Conservation (phyloP, 1,139 yeast species). For the Yamadazyma dushanensis region DNA sequence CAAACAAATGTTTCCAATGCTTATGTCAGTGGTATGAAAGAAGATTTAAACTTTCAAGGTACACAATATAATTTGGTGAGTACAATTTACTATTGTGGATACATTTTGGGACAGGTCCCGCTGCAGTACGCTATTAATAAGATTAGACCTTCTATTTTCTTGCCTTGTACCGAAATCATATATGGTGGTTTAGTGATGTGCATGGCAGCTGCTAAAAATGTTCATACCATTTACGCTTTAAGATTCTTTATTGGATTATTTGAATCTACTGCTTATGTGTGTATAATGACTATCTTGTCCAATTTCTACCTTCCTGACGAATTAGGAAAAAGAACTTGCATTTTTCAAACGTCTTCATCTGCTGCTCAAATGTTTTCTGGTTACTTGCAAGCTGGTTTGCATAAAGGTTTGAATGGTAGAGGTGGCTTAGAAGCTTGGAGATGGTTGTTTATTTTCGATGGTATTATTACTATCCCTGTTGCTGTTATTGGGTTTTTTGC, state of each 20-base stretch:
- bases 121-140: conserved; percentile 14
- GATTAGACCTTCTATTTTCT: conserved; percentile 18
- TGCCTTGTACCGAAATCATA: conserved; percentile 15
- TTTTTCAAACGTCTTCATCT: conserved; percentile 17
- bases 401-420: conserved; percentile 25
- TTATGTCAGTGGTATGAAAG: conserved; percentile 53
- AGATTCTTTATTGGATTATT: conserved; percentile 18
- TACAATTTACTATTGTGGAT: conserved; percentile 34
- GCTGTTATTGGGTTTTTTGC: conserved; percentile 26
- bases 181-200: conserved; percentile 15
- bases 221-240: conserved; percentile 14
- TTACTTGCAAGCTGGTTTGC: conserved; percentile 32
- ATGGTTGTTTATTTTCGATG: conserved; percentile 37
- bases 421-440: conserved; percentile 33
- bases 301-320: conserved; percentile 19
- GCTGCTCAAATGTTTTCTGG: conserved; percentile 32
- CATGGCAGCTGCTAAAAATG: conserved; percentile 13
- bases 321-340: conserved; percentile 18
- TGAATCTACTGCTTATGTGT: conserved; percentile 18
- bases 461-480: conserved; percentile 28
- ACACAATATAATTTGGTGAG: conserved; percentile 50
- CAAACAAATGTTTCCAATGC: conserved; percentile 35
- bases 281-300: conserved; percentile 15
- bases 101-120: conserved; percentile 23
- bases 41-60: conserved; percentile 47